Base-by-base conservation (phyloP, 2,329 filamentous ascomycete species). In the Helotiales sp. region DNA sequence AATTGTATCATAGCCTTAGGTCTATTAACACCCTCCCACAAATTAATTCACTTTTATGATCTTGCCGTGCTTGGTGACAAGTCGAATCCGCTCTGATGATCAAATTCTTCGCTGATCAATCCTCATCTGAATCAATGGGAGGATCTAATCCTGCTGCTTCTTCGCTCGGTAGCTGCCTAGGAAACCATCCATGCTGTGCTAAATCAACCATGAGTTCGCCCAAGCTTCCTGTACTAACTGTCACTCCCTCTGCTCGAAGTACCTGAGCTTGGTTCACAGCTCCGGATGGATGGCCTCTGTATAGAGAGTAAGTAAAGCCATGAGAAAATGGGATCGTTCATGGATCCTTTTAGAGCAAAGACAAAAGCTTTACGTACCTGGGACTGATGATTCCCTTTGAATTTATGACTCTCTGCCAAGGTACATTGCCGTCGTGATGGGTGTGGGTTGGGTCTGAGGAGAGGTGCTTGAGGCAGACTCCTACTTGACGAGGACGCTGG, bases 391-490 rank as follows among this genome's bases (percentile, higher is more conserved):
- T 79, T 22, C 93, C 93, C 74, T 90, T 93, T 13, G 90, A 78
- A 72, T 93, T 96, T 71, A 98, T 89, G 59, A 98, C 90, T 57
- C 95, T 81, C 77, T 98, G 93, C 93, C 93, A 98, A 0, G 93
- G 93, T 3, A 98, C 93, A 63, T 88, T 97, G 24, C 77, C 79
- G 58, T 82, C 79, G 72, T 96, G 88, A 75, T 88, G 96, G 57
- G 74, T 79, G 55, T 71, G 63, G 0, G 76, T 72, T 0, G 77
- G 67, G 57, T 83, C 79, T 12, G 67, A 61, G 1, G 92, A 84
- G 12, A 98, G 84, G 71, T 96, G 88, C 72, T 96, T 97, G 25
- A 98, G 82, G 73, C 90, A 96, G 47, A 95, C 81, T 53, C 93
- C 93, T 6, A 98, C 93, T 75, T 98, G 93, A 57, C 93, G 84